Percentiles rank a stretch among this genome's conserved stretches.
phyloP scores from a whole-genome alignment of 441 rosid genomes.

The Adansonia rubrostipa region DNA sequence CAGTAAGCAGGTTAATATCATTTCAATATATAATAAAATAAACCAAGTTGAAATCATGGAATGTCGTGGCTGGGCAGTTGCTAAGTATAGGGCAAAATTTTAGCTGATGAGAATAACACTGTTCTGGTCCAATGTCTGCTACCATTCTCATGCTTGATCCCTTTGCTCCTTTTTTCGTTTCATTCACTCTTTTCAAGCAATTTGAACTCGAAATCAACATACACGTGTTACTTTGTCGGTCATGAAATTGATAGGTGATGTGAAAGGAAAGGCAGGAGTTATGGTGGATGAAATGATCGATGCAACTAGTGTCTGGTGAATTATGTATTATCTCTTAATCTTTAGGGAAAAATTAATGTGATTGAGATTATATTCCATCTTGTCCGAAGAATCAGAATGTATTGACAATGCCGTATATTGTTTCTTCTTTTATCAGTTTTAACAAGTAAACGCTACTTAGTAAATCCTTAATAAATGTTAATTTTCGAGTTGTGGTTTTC shows the following conservation, averaged over 20 bases:
- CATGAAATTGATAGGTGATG: conserved; percentile 94
- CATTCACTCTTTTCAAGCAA: neutral
- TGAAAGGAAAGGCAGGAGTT: conserved; percentile 88
- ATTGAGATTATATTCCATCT: neutral
- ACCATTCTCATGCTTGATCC: neutral
- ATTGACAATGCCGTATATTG: neutral
- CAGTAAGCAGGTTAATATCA: neutral
- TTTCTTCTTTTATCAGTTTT: neutral
- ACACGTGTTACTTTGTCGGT: conserved; percentile 51
- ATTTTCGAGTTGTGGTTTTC: conserved; percentile 21
- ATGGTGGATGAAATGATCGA: conserved; percentile 99
- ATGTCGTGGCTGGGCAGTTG: neutral
- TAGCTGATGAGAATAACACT: neutral
- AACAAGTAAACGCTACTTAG: neutral
- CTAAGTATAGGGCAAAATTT: neutral
- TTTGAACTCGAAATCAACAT: neutral
- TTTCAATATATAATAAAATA: neutral
- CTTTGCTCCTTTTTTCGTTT: neutral
- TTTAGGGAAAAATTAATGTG: neutral
- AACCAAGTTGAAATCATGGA: neutral
- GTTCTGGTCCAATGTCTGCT: conserved; percentile 12
- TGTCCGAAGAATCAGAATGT: neutral
- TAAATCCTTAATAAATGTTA: conserved; percentile 12
- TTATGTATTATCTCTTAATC: neutral
- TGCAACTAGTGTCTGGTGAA: conserved; percentile 59